A percentile compares a stretch with the other conserved stretches of the same genome.
Conservation (phyloP, 495 filamentous ascomycete genomes). For the Xylaria castorea region DNA sequence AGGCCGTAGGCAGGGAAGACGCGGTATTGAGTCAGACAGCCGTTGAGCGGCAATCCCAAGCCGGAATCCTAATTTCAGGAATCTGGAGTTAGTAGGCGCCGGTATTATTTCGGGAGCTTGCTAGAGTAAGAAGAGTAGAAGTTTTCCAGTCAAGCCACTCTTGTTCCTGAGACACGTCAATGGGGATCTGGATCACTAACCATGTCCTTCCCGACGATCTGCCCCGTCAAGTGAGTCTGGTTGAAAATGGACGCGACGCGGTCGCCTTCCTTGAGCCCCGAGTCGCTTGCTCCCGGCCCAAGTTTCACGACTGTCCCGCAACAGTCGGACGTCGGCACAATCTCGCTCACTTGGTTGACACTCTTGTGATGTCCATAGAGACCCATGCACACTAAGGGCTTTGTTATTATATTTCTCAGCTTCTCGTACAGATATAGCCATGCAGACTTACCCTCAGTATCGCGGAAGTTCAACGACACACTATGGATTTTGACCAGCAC, state of each 20-base stretch:
- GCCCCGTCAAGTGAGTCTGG: constrained; percentile 50
- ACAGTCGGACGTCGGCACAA: constrained; percentile 55
- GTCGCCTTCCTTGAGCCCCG: constrained; percentile 45
- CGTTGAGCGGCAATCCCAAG: constrained; percentile 47
- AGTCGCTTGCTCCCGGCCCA: constrained; percentile 26
- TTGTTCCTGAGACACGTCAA: neutral
- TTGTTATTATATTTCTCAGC: neutral
- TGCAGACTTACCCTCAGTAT: constrained; percentile 52
- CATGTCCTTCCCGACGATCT: constrained; percentile 44
- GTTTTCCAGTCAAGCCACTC: neutral
- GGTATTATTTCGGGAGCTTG: neutral
- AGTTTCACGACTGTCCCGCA: constrained; percentile 46
- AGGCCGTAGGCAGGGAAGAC: constrained; percentile 48
- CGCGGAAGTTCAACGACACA: constrained; percentile 65
- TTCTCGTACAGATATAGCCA: neutral
- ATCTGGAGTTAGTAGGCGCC: neutral
- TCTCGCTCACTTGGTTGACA: constrained; percentile 33
- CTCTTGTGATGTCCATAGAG: constrained; percentile 63
- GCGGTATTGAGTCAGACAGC: constrained; percentile 52
- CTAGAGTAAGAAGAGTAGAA: neutral
- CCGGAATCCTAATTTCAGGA: constrained; percentile 30
- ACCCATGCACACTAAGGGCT: constrained; percentile 56
- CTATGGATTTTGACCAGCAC: constrained; percentile 63
- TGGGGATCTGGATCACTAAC: neutral
- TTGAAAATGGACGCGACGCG: constrained; percentile 53